phyloP scores from a whole-genome alignment of 202 grass and related monocot genomes.

The Brachypodium distachyon region DNA sequence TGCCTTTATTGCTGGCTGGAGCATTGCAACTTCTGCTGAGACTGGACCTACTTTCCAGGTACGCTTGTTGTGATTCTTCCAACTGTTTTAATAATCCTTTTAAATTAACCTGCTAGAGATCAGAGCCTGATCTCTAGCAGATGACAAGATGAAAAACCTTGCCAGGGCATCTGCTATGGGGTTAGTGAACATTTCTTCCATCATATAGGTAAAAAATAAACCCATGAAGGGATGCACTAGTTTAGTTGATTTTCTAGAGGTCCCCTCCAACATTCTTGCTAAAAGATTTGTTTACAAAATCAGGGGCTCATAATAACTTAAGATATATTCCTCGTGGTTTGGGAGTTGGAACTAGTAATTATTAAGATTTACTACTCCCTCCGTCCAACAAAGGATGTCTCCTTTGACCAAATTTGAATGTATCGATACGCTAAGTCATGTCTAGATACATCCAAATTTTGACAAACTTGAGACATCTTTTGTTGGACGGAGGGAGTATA shows the following conservation, averaged over 20 bases:
- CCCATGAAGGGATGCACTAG: neutral
- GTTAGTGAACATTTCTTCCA: slow-evolving; percentile 50
- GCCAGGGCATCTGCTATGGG: slow-evolving; percentile 56
- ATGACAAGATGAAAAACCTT: slow-evolving; percentile 82
- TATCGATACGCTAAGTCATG: too few relatives aligned
- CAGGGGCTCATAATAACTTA: neutral
- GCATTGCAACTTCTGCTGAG: slow-evolving; percentile 66
- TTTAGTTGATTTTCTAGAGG: neutral
- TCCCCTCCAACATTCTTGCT: neutral
- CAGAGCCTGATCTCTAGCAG: too few relatives aligned
- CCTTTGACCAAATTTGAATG: too few relatives aligned
- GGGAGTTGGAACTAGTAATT: neutral
- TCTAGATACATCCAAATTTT: too few relatives aligned
- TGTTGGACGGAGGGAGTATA: too few relatives aligned
- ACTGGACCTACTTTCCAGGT: slow-evolving; percentile 90
- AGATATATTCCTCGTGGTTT: neutral
- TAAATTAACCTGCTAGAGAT: too few relatives aligned
- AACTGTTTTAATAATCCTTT: neutral
- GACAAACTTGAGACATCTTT: too few relatives aligned
- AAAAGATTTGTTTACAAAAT: too few relatives aligned
- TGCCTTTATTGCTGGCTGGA: slow-evolving; percentile 78
- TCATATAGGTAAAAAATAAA: too few relatives aligned
- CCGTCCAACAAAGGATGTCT: too few relatives aligned
- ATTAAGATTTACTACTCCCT: too few relatives aligned
- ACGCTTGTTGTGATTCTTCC: neutral